Percentiles rank a stretch among this genome's conserved stretches.
Conservation (phyloP, 2,329 filamentous ascomycete genomes). For the Neospermospora avenae region DNA sequence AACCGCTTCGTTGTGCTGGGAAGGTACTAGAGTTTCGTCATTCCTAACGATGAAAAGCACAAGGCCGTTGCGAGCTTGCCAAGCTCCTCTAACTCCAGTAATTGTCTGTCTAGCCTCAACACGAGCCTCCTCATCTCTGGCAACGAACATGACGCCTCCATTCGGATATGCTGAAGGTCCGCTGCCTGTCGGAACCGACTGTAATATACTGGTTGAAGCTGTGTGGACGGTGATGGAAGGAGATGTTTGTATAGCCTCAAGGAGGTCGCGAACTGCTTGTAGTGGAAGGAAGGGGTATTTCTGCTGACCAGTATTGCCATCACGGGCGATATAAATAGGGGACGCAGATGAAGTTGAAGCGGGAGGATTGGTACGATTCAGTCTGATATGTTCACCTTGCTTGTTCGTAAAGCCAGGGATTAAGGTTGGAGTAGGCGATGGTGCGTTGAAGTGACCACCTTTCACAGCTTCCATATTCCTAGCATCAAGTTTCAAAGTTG, state of each 20-base stretch:
- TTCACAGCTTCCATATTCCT: neutral
- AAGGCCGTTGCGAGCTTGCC: neutral
- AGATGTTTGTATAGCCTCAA: neutral
- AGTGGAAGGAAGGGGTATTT: neutral
- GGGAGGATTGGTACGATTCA: neutral
- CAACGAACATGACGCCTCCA: too few species aligned
- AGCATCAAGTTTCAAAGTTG: neutral
- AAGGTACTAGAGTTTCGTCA: neutral
- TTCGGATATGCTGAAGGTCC: too few species aligned
- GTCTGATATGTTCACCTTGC: neutral
- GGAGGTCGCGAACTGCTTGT: neutral
- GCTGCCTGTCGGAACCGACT: too few species aligned
- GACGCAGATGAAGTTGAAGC: neutral
- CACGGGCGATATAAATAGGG: neutral
- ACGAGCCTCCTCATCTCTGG: too few species aligned
- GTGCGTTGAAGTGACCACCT: neutral
- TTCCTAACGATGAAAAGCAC: neutral
- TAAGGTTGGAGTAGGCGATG: neutral
- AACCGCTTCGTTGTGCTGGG: neutral
- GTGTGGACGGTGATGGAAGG: too few species aligned
- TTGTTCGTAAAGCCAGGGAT: neutral
- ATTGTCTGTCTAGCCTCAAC: neutral
- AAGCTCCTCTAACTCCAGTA: neutral
- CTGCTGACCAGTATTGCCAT: neutral
- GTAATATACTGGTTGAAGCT: too few species aligned